A percentile compares a stretch with the other conserved stretches of the same genome.
These are phyloP conservation scores for Dryas drummondii DNA, from an alignment of 306 rosid species.

Conservation along the genomic window DNA sequence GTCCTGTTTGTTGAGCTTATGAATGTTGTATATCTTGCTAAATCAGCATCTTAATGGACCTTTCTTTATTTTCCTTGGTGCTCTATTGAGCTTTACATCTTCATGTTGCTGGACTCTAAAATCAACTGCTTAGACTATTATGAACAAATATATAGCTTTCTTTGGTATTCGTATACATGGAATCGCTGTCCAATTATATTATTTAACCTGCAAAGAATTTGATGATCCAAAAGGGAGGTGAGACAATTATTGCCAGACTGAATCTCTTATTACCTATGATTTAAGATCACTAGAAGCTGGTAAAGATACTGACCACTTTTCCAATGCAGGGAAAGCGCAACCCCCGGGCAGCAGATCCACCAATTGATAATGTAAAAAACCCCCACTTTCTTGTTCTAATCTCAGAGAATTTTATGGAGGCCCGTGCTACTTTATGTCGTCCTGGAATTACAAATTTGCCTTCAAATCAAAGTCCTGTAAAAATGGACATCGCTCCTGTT, in stretches of 20 bases:
- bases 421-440: slow-evolving; percentile 68
- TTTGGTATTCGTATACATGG: not conserved
- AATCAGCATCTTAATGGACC: not conserved
- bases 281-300: slow-evolving; percentile 5
- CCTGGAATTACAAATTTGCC: slow-evolving; percentile 72
- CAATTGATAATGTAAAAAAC: slow-evolving; percentile 58
- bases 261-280: not conserved
- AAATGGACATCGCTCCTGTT: slow-evolving; percentile 68
- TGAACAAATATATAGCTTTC: not conserved
- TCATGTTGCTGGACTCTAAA: slow-evolving; percentile 6
- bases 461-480: slow-evolving; percentile 80
- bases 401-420: slow-evolving; percentile 89
- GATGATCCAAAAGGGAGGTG: not conserved
- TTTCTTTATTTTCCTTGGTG: slow-evolving; percentile 12
- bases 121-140: slow-evolving; percentile 8
- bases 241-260: not conserved
- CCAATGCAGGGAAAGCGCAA: slow-evolving; percentile 79
- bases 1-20: not conserved
- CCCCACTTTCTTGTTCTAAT: slow-evolving; percentile 69
- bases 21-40: slow-evolving; percentile 3
- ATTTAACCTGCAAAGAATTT: not conserved
- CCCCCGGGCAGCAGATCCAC: slow-evolving; percentile 60
- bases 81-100: not conserved
- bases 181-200: not conserved
- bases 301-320: slow-evolving; percentile 32